phyloP scores from a whole-genome alignment of 2,329 filamentous ascomycete genomes.

The Macroventuria anomochaeta region DNA sequence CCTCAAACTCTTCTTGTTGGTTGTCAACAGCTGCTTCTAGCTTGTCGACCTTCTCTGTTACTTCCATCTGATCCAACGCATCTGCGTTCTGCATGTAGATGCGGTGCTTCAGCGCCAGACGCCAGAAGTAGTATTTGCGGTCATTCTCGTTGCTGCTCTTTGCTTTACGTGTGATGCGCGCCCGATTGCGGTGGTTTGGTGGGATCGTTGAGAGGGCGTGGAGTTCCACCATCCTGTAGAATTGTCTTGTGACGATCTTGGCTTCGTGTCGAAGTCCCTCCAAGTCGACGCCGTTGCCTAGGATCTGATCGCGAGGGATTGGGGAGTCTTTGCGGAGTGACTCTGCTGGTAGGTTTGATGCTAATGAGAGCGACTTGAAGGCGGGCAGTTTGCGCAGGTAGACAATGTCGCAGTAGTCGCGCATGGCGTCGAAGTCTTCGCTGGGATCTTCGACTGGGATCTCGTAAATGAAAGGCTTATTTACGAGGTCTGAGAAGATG shows the following conservation, averaged over 20 bases:
- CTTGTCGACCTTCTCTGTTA: slow-evolving; percentile 72
- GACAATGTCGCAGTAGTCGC: slow-evolving; percentile 75
- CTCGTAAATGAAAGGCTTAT: slow-evolving; percentile 74
- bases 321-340: slow-evolving; percentile 62
- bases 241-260: slow-evolving; percentile 81
- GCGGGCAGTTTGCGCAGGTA: slow-evolving; percentile 66
- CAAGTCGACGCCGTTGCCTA: slow-evolving; percentile 62
- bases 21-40: slow-evolving; percentile 71
- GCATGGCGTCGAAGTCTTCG: slow-evolving; percentile 80
- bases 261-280: slow-evolving; percentile 64
- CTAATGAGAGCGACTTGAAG: slow-evolving; percentile 61
- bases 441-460: slow-evolving; percentile 95
- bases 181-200: slow-evolving; percentile 55
- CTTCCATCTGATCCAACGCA: slow-evolving; percentile 71
- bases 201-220: slow-evolving; percentile 68
- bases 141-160: slow-evolving; percentile 63
- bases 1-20: slow-evolving; percentile 76
- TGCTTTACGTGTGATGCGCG: slow-evolving; percentile 52
- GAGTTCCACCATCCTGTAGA: slow-evolving; percentile 76
- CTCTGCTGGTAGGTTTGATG: slow-evolving; percentile 56
- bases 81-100: slow-evolving; percentile 79
- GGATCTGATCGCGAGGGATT: slow-evolving; percentile 60
- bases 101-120: slow-evolving; percentile 76
- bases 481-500: slow-evolving; percentile 74
- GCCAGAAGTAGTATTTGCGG: slow-evolving; percentile 73